Percentiles rank a stretch among this genome's conserved stretches.
Evolutionary conservation across 2,329 filamentous ascomycete species (phyloP).

Genomic region (Didymella pomorum): DNA sequence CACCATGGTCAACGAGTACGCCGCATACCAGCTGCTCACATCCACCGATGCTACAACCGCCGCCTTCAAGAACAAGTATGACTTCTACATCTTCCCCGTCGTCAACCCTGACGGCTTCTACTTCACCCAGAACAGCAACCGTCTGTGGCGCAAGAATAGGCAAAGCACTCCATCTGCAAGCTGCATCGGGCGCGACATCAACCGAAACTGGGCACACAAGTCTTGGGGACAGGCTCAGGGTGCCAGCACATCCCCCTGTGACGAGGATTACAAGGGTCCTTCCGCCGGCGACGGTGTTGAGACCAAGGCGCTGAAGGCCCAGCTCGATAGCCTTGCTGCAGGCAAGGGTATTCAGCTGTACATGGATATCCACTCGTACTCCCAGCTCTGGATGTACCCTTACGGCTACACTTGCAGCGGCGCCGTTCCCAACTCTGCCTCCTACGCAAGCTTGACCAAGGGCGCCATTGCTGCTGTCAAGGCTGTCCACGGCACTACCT

Average conservation of each 20-base stretch:
- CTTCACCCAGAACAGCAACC: conserved; percentile 49
- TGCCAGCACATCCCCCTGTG: conserved; percentile 48
- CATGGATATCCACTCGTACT: conserved; percentile 71
- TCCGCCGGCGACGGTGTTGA: conserved; percentile 48
- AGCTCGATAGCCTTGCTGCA: conserved; percentile 55
- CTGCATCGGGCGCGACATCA: conserved; percentile 52
- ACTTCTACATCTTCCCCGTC: conserved; percentile 66
- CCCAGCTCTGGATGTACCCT: conserved; percentile 57
- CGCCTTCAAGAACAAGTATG: conserved; percentile 66
- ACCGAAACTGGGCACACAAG: conserved; percentile 51
- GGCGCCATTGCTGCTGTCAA: conserved; percentile 63
- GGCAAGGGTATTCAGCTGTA: conserved; percentile 65
- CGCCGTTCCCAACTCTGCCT: conserved; percentile 56
- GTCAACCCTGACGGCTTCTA: conserved; percentile 52
- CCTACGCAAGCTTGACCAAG: conserved; percentile 60
- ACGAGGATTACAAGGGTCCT: conserved; percentile 48
- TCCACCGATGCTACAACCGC: conserved; percentile 40
- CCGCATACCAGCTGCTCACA: conserved; percentile 48
- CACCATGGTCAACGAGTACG: conserved; percentile 48
- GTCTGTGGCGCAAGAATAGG: conserved; percentile 52
- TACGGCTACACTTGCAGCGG: conserved; percentile 68
- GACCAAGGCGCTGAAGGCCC: conserved; percentile 56
- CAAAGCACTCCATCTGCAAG: conserved; percentile 28
- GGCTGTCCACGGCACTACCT: conserved; percentile 60
- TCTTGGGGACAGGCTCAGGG: conserved; percentile 43